A percentile compares a stretch with the other conserved stretches of the same genome.
Conservation (phyloP, 805 yeast genomes). For the Nakazawaea ernobii region DNA sequence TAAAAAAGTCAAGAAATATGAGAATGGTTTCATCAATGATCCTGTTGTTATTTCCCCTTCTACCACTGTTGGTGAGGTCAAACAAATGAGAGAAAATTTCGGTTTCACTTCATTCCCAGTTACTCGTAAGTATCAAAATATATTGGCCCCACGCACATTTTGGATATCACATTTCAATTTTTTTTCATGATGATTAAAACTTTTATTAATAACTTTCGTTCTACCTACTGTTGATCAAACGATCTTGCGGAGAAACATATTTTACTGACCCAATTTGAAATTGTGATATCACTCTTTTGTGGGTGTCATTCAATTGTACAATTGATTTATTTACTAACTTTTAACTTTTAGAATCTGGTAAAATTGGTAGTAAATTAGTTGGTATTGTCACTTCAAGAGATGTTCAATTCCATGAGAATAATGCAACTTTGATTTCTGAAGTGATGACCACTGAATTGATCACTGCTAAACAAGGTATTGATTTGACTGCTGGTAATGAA, state of each 20-base stretch:
- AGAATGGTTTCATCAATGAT: constrained; percentile 94
- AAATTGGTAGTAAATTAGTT: constrained; percentile 79
- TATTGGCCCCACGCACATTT: neutral
- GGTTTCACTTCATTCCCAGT: constrained; percentile 99
- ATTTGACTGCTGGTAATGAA: constrained; percentile 81
- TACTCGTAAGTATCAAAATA: constrained; percentile 75
- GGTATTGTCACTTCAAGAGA: constrained; percentile 98
- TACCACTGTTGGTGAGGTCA: constrained; percentile 76
- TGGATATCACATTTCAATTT: neutral
- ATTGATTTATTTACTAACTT: constrained; percentile 19
- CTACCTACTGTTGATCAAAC: constrained; percentile 95
- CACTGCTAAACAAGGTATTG: constrained; percentile 79
- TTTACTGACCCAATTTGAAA: constrained; percentile 30
- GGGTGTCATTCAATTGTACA: constrained; percentile 10
- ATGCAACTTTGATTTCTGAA: constrained; percentile 53
- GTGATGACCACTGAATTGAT: constrained; percentile 89
- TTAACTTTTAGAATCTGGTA: constrained; percentile 61
- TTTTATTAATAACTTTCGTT: constrained; percentile 88
- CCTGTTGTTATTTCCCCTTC: constrained; percentile 82
- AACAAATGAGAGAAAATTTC: constrained; percentile 56
- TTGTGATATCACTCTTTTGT: neutral
- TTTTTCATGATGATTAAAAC: constrained; percentile 46
- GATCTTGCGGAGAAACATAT: constrained; percentile 81
- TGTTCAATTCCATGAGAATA: constrained; percentile 86
- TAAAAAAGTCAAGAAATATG: constrained; percentile 90